Conservation (phyloP, 148 eudicot species). For the Linanthus parryae region DNA sequence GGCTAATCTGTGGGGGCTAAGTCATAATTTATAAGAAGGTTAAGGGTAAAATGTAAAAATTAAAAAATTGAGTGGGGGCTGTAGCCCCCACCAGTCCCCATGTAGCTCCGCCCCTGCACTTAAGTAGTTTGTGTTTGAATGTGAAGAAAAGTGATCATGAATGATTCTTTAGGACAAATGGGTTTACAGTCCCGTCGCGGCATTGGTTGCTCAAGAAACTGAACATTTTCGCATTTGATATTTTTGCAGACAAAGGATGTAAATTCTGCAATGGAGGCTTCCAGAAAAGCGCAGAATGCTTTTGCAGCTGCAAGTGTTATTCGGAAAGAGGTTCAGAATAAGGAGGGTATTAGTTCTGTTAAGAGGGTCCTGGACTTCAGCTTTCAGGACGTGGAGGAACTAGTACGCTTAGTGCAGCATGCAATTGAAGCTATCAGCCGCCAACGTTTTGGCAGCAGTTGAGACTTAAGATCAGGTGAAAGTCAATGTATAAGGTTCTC, state of each 20-base stretch:
- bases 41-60: too few relatives aligned
- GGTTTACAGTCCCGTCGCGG: too few relatives aligned
- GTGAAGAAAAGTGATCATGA: too few relatives aligned
- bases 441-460: constrained; percentile 25
- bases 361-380: constrained; percentile 43
- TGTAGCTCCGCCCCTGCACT: too few relatives aligned
- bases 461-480: too few relatives aligned
- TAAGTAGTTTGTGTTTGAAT: too few relatives aligned
- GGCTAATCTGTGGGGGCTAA: too few relatives aligned
- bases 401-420: constrained; percentile 31
- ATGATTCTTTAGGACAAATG: too few relatives aligned
- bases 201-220: constrained; percentile 3
- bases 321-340: constrained; percentile 26
- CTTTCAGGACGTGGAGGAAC: constrained; percentile 46
- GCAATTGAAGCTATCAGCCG: constrained; percentile 33
- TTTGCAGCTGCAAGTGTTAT: constrained; percentile 29
- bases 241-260: constrained; percentile 42
- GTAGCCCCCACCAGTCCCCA: too few relatives aligned
- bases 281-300: constrained; percentile 33
- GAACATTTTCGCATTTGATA: constrained; percentile 8
- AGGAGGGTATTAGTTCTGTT: constrained; percentile 27
- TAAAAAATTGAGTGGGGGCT: too few relatives aligned
- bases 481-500: too few relatives aligned
- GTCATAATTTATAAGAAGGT: too few relatives aligned
- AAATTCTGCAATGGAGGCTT: constrained; percentile 56